Evolutionary conservation across 768 basidiomycete genomes (phyloP).

Genomic region (Paxillus rubicundulus): DNA sequence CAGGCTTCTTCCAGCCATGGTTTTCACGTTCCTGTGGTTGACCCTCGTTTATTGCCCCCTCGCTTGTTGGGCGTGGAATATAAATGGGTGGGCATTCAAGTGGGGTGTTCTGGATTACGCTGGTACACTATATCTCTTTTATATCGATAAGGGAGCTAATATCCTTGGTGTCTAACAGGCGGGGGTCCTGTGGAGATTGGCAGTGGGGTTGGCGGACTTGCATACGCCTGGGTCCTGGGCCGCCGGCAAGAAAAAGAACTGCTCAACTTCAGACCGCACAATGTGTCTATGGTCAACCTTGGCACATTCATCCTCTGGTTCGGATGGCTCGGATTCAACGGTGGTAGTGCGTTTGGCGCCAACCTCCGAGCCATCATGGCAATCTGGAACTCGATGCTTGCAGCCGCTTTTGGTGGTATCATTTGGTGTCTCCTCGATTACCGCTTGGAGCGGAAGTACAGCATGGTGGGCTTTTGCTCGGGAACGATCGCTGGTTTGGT

Average conservation of each 20-base stretch:
- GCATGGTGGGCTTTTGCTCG: slow-evolving; percentile 87
- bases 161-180: slow-evolving; percentile 37
- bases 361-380: slow-evolving; percentile 85
- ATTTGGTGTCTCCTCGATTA: slow-evolving; percentile 84
- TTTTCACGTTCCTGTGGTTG: slow-evolving; percentile 81
- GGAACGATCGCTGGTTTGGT: slow-evolving; percentile 89
- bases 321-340: slow-evolving; percentile 90
- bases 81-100: slow-evolving; percentile 79
- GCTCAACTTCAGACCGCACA: slow-evolving; percentile 83
- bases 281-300: slow-evolving; percentile 77
- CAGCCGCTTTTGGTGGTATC: slow-evolving; percentile 77
- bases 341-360: slow-evolving; percentile 83
- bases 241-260: slow-evolving; percentile 70
- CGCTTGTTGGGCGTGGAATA: slow-evolving; percentile 82
- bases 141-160: slow-evolving; percentile 7
- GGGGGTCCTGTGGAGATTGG: slow-evolving; percentile 89
- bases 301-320: slow-evolving; percentile 89
- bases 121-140: slow-evolving; percentile 40
- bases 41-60: slow-evolving; percentile 87
- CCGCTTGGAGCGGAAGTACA: slow-evolving; percentile 76
- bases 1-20: slow-evolving; percentile 75
- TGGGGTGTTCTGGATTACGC: slow-evolving; percentile 90
- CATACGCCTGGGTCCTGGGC: slow-evolving; percentile 85
- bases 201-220: slow-evolving; percentile 80
- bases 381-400: slow-evolving; percentile 86